Percentiles rank a stretch among this genome's conserved stretches.
Conservation (phyloP, 495 filamentous ascomycete genomes). For the Penicillium subrubescens region DNA sequence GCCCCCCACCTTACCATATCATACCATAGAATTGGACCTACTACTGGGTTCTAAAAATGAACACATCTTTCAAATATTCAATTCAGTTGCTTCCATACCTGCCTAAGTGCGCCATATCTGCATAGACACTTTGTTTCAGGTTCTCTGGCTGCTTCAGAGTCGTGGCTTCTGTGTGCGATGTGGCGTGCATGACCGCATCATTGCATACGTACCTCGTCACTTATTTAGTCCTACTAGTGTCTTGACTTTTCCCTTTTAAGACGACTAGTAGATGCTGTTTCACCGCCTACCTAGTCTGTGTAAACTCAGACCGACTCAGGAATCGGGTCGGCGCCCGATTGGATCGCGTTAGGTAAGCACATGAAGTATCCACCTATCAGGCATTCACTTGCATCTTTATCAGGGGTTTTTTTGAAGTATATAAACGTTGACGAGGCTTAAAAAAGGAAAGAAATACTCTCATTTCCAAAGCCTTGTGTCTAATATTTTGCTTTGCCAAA, state of each 20-base stretch:
- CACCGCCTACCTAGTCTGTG: neutral
- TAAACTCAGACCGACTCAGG: neutral
- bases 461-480: too few species aligned
- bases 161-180: neutral
- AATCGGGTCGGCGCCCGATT: neutral
- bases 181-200: conserved; percentile 23
- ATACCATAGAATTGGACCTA: conserved; percentile 13
- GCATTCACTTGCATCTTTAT: neutral
- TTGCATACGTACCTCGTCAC: conserved; percentile 18
- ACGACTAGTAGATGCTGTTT: neutral
- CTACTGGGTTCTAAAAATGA: conserved; percentile 13
- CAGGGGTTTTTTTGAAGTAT: neutral
- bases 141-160: neutral
- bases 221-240: neutral
- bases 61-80: conserved; percentile 4
- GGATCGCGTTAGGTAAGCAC: neutral
- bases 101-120: neutral
- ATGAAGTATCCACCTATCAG: too few species aligned
- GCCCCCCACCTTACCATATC: neutral
- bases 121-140: neutral
- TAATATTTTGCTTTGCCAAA: too few species aligned
- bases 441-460: neutral
- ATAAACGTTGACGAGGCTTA: neutral
- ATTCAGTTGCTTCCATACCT: neutral
- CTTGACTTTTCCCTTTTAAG: conserved; percentile 1